These are phyloP conservation scores for Rhododendron griersonianum DNA, from an alignment of 148 eudicot species.

Conservation along the genomic window DNA sequence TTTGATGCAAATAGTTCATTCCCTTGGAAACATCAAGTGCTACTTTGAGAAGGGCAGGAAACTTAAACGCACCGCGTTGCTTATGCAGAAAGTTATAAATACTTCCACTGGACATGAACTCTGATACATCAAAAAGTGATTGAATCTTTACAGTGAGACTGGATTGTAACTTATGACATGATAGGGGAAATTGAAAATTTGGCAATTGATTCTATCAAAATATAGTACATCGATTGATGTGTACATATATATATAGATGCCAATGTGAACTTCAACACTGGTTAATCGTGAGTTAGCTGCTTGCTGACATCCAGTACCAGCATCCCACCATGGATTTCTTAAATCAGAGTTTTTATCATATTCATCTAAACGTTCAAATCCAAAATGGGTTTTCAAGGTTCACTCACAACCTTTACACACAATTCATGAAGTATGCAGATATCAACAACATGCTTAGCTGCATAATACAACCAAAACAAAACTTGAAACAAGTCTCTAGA, in stretches of 20 bases:
- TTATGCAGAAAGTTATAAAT: constrained; percentile 47
- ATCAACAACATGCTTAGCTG: neutral
- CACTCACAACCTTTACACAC: neutral
- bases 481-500: neutral
- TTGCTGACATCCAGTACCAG: neutral
- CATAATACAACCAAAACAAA: neutral
- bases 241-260: neutral
- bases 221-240: neutral
- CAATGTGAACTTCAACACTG: neutral
- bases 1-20: constrained; percentile 65
- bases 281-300: neutral
- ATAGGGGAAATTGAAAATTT: neutral
- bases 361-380: neutral
- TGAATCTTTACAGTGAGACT: neutral
- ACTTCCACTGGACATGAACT: constrained; percentile 57
- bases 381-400: neutral
- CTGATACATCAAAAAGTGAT: constrained; percentile 31
- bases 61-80: constrained; percentile 40
- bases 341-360: neutral
- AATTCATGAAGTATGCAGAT: neutral
- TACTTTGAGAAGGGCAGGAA: constrained; percentile 43
- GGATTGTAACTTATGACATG: neutral
- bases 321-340: neutral
- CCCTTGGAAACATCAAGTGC: constrained; percentile 60
- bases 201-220: neutral